Evolutionary conservation across 2,329 filamentous ascomycete genomes (phyloP), one percentile per base, ranked within the genome.

Genomic region (Fusarium caatingaense): DNA sequence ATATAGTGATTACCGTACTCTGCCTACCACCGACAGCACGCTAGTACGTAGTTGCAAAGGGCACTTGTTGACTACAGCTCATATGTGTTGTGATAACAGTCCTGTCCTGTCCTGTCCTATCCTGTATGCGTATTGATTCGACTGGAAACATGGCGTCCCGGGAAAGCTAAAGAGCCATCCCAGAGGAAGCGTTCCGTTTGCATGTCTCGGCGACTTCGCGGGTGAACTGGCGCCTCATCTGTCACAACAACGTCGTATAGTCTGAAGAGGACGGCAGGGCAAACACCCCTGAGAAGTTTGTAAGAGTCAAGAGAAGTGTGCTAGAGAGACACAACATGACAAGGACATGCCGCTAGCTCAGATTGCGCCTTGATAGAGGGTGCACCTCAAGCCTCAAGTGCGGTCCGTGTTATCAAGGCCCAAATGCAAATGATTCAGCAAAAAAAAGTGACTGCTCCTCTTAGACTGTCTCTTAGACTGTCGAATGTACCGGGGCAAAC

Each of bases 151-250:
- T 48, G 66, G 66, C 66, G 66, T 48, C 55, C 60, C 46, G 40
- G 34, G 60, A 69, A 64, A 56, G 49, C 48, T 42, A 61, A 65
- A 59, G 41, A 50, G 56, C 42, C 25, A 46, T 12, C 28, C 23
- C 21, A 48, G 46, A 47, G 49, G 34, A 45, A 62, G 49, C 46
- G 66, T 69, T 63, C 63, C 62, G 68, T 63, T 66, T 72, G 64
- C 66, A 74, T 72, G 72, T 75, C 73, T 75, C 73, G 69, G 71
- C 68, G 69, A 68, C 60, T 67, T 71, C 50, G 65, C 72, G 73
- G 73, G 62, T 69, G 67, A 46, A 74, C 66, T 71, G 54, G 51
- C 60, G 56, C 69, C 62, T 56, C 50, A 37, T 66, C 60, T 48
- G 30, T 48, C 34, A 30, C 25, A 63, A 60, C 56, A 69, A 70